These are phyloP conservation scores for Thraustochytrium sp. DNA, from an alignment of 352 stramenopile species.

Conservation along the genomic window DNA sequence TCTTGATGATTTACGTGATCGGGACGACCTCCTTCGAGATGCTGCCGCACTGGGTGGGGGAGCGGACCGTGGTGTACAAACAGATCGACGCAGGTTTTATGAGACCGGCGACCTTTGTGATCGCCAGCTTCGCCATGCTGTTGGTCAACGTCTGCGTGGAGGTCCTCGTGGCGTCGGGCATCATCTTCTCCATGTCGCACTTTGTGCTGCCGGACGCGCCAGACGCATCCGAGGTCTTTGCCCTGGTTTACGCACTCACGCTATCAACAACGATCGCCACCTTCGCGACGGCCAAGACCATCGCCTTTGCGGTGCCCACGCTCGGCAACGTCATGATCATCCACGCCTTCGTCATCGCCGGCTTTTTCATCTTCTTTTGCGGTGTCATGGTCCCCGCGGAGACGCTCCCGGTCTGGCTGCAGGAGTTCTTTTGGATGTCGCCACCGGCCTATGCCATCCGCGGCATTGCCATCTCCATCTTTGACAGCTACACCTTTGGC, in stretches of 20 bases:
- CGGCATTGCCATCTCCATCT: background rate
- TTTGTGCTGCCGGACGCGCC: background rate
- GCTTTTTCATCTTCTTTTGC: background rate
- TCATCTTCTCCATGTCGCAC: background rate
- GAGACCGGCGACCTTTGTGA: background rate
- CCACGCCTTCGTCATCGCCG: background rate
- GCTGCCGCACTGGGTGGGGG: background rate
- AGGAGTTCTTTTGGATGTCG: background rate
- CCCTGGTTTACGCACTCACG: background rate
- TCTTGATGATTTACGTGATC: background rate
- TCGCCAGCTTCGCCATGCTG: background rate
- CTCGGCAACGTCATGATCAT: background rate
- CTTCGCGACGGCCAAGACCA: background rate
- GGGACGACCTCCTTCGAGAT: background rate
- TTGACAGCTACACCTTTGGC: conserved; percentile 9
- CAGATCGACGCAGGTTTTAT: background rate
- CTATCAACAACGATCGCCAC: background rate
- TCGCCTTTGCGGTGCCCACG: background rate
- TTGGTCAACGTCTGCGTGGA: background rate
- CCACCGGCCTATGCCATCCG: background rate
- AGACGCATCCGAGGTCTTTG: background rate
- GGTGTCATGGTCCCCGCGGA: background rate
- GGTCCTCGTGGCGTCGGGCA: background rate
- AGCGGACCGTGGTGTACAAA: background rate
- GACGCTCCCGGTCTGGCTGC: background rate